These are phyloP conservation scores for Nicotiana tabacum DNA, from an alignment of 257 asterid genomes.

Conservation along the genomic window DNA sequence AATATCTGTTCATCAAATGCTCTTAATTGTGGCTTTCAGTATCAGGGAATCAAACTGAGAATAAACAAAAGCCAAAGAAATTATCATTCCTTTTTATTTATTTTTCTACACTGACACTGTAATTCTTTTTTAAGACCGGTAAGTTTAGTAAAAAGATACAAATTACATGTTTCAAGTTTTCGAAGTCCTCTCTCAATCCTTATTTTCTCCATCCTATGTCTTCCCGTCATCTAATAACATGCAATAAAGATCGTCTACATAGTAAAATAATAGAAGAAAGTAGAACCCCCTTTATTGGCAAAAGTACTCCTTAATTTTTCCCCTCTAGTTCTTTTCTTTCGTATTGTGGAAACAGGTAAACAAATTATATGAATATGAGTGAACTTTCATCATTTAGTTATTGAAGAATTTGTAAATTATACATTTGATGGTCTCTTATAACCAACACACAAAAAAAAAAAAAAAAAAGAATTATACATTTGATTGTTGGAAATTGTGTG, in stretches of 20 bases:
- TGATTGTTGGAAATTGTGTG: too few relatives aligned
- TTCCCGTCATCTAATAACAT: background rate
- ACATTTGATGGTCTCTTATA: too few relatives aligned
- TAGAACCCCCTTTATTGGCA: slow-evolving; percentile 2
- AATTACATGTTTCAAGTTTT: background rate
- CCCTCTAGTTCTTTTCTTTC: background rate
- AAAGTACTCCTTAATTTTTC: background rate
- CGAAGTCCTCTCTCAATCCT: background rate
- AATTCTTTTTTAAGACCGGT: background rate
- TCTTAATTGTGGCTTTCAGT: background rate
- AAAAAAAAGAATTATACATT: too few relatives aligned
- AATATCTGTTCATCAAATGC: background rate
- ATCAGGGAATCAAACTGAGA: background rate
- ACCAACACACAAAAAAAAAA: too few relatives aligned
- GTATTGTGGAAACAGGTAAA: too few relatives aligned
- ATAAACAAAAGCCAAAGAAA: background rate
- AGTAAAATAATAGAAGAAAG: background rate
- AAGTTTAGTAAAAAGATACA: background rate
- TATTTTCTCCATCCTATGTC: background rate
- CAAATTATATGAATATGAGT: too few relatives aligned
- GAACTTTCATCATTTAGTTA: too few relatives aligned
- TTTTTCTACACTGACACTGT: background rate
- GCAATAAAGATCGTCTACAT: background rate
- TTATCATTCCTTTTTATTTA: background rate
- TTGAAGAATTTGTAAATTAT: too few relatives aligned